Evolutionary conservation across 2,329 filamentous ascomycete species (phyloP).

Genomic region (Colletotrichum tamarilloi): DNA sequence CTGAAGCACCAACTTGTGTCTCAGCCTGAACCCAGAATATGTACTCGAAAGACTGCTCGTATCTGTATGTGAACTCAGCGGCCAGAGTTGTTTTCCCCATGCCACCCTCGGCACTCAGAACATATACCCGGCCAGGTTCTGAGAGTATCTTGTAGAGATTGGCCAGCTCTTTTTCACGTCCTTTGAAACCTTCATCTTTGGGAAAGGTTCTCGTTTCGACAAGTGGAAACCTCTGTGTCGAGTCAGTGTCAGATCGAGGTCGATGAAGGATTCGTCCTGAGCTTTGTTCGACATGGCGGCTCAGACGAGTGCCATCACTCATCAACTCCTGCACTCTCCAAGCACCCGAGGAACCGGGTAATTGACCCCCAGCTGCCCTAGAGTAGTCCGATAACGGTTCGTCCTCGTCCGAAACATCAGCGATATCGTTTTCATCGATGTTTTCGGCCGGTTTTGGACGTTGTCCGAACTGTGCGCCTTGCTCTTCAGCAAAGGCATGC

Average conservation of each 20-base stretch:
- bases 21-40: conserved; percentile 43
- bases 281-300: neutral
- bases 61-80: conserved; percentile 40
- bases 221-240: neutral
- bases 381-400: neutral
- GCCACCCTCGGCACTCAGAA: conserved; percentile 35
- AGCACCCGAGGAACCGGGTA: neutral
- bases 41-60: conserved; percentile 38
- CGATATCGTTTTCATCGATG: conserved; percentile 1
- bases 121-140: conserved; percentile 33
- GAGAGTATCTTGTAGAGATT: conserved; percentile 35
- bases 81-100: conserved; percentile 41
- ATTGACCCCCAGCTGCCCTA: neutral
- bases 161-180: conserved; percentile 33
- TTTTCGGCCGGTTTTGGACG: neutral
- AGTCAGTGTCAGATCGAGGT: neutral
- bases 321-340: no score
- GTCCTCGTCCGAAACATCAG: conserved; percentile 12
- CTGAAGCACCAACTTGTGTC: conserved; percentile 33
- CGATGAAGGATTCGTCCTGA: neutral
- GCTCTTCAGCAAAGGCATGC: conserved; percentile 8
- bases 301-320: neutral
- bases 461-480: neutral
- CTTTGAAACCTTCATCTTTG: conserved; percentile 34
- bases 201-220: conserved; percentile 24